These are phyloP conservation scores for Eucalyptus albens DNA, from an alignment of 345 rosid genomes.

Conservation along the genomic window DNA sequence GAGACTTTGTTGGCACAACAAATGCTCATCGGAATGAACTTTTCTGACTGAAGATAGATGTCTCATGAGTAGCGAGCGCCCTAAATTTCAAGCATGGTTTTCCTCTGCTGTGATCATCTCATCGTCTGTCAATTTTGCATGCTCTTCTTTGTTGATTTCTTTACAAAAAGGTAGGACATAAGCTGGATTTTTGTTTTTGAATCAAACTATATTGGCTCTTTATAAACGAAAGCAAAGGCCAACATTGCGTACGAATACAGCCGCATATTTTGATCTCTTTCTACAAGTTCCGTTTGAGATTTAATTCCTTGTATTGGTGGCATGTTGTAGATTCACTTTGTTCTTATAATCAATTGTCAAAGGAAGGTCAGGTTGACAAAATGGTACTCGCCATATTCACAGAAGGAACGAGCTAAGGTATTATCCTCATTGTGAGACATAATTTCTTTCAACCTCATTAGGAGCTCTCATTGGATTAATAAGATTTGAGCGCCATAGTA, in stretches of 20 bases:
- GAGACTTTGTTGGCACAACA: neutral
- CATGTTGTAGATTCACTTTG: conserved; percentile 61
- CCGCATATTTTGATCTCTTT: neutral
- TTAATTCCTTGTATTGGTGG: neutral
- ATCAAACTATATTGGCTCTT: neutral
- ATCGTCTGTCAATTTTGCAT: neutral
- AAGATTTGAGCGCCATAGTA: neutral
- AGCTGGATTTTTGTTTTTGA: neutral
- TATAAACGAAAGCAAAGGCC: neutral
- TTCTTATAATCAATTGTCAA: conserved; percentile 87
- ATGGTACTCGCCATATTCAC: conserved; percentile 94
- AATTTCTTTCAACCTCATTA: neutral
- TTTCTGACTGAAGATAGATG: neutral
- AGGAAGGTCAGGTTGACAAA: conserved; percentile 93
- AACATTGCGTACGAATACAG: neutral
- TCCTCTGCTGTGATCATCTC: neutral
- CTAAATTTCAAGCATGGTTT: neutral
- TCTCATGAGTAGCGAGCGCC: neutral
- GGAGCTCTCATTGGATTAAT: neutral
- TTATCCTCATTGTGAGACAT: neutral
- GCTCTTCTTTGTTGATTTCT: neutral
- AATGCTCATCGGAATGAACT: neutral
- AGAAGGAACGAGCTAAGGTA: conserved; percentile 87
- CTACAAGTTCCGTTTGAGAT: neutral
- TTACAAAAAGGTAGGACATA: neutral